These are phyloP conservation scores for Eruca vesicaria DNA, from an alignment of 441 rosid species.

Conservation along the genomic window DNA sequence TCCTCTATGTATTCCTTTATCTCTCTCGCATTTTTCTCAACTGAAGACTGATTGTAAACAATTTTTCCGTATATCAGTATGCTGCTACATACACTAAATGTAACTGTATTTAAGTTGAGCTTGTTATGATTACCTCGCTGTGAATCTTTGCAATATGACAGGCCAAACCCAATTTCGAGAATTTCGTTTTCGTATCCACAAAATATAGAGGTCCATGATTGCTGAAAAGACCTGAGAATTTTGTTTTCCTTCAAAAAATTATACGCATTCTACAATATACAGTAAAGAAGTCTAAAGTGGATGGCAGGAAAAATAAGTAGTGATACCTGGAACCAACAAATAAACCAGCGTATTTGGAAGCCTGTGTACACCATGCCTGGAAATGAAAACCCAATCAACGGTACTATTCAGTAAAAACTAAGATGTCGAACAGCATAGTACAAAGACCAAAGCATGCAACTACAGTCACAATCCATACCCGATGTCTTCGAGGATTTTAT, in stretches of 20 bases:
- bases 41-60: slow-evolving; percentile 73
- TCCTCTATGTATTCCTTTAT: slow-evolving; percentile 93
- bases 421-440: slow-evolving; percentile 12
- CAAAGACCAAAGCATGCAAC: slow-evolving; percentile 21
- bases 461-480: slow-evolving; percentile 51
- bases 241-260: not conserved
- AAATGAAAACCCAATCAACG: slow-evolving; percentile 21
- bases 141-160: slow-evolving; percentile 99
- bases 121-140: slow-evolving; percentile 66
- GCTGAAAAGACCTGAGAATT: slow-evolving; percentile 86
- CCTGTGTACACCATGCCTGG: slow-evolving; percentile 93
- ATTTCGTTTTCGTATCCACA: slow-evolving; percentile 70
- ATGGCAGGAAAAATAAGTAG: slow-evolving; percentile 11
- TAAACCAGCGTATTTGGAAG: slow-evolving; percentile 81
- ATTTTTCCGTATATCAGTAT: not conserved
- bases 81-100: not conserved
- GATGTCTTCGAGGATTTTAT: slow-evolving; percentile 68
- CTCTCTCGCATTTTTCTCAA: slow-evolving; percentile 94
- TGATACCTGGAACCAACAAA: slow-evolving; percentile 88
- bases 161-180: slow-evolving; percentile 87
- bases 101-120: not conserved
- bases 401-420: slow-evolving; percentile 31
- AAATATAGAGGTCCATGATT: slow-evolving; percentile 97
- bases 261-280: not conserved
- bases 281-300: not conserved